These are phyloP conservation scores for Zygosaccharomyces pseudobailii DNA, from an alignment of 1,139 yeast species.

Conservation along the genomic window DNA sequence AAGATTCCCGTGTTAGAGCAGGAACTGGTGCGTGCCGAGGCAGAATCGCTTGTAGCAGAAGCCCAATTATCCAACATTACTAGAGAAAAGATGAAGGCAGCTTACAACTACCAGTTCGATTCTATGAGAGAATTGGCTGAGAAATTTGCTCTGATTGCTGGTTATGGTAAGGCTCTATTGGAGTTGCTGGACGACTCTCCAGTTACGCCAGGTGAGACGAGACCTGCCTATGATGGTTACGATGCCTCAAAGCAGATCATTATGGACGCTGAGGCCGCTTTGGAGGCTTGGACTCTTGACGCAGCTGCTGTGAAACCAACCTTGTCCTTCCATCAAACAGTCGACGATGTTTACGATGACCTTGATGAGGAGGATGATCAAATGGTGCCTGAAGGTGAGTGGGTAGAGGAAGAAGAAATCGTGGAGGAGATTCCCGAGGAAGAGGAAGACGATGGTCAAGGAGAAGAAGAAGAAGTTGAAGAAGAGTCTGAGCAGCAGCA, in stretches of 20 bases:
- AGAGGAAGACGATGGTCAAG: neutral
- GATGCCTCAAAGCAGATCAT: conserved; percentile 84
- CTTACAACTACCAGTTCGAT: conserved; percentile 79
- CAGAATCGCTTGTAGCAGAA: conserved; percentile 85
- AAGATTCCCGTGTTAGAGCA: conserved; percentile 79
- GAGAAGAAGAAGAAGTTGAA: neutral
- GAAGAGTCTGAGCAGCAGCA: neutral
- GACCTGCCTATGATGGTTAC: conserved; percentile 84
- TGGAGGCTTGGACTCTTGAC: conserved; percentile 80
- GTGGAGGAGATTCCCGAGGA: neutral
- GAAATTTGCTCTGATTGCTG: conserved; percentile 80
- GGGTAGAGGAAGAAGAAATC: conserved; percentile 25
- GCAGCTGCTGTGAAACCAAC: conserved; percentile 77
- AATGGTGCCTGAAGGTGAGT: conserved; percentile 33
- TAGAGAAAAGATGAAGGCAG: conserved; percentile 81
- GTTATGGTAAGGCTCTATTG: conserved; percentile 80
- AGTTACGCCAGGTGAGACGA: conserved; percentile 87
- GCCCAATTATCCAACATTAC: conserved; percentile 85
- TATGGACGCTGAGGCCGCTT: conserved; percentile 78
- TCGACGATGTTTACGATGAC: conserved; percentile 58
- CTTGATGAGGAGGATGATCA: conserved; percentile 46
- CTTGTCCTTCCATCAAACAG: conserved; percentile 68
- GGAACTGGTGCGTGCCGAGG: conserved; percentile 86
- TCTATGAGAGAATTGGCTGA: conserved; percentile 79
- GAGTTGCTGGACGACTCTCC: conserved; percentile 81